Base-by-base conservation (phyloP, 805 yeast species). In the Metschnikowia kunwiensis region DNA sequence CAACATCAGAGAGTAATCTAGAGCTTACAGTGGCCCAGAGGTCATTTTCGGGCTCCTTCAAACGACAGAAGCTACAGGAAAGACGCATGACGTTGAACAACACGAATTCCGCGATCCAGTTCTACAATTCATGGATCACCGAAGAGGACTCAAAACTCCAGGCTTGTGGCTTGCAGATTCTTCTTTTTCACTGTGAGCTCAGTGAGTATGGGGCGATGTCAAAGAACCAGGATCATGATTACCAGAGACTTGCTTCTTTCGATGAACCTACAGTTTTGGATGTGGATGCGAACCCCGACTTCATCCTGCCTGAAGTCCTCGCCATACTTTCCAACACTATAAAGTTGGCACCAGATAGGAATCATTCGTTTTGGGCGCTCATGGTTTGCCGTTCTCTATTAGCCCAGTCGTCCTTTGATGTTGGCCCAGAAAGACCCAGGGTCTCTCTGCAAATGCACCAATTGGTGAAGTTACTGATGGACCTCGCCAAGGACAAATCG, bases 391-490 rank as follows among this genome's bases (percentile, higher is more conserved):
- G 36, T 5, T 30, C 41, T 1, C 16, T 46, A 3, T 21, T 42
- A 2, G 10, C 20, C 19, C 24, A 17, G 5, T n/a, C 17, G 2
- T 7, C 21, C 11, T 17, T 27, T 7, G 17, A 23, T 5, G 18
- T 17, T 7, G 24, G 18, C 6, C 8, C 21, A 2, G 35, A 13
- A 12, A 25, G 13, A 5, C 35, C 34, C 7, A 8, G 12, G 2
- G 16, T 34, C 14, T 20, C 29, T 12, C 34, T 34, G 10, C 14
- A 24, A 12, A 12, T 40, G 5, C 36, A 34, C 20, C 66, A 55
- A 32, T 23, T 63, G 4, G 30, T 69, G 24, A 68, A 65, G 30
- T 46, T 63, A 20, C 42, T 66, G 14, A 46, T 73, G 5, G 68
- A 64, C 12, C 47, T 60, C 34, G 32, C 74, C 17, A 72, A 68